These are phyloP conservation scores for Akanthomyces muscarius DNA, from an alignment of 2,329 filamentous ascomycete genomes.

Conservation along the genomic window DNA sequence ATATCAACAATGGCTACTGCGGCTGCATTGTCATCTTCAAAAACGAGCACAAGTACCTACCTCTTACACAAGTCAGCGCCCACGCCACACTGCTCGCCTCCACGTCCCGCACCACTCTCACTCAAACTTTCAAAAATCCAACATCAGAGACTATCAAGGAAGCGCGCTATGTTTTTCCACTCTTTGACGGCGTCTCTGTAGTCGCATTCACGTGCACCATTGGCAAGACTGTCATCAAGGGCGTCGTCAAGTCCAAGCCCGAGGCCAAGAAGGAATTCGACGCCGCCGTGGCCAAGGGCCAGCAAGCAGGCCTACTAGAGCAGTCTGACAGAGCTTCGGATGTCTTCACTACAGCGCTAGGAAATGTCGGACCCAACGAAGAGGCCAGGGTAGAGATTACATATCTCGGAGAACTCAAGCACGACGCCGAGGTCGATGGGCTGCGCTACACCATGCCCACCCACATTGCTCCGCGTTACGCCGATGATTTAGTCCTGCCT, in stretches of 20 bases:
- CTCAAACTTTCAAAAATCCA: conserved; percentile 60
- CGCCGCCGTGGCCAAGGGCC: conserved; percentile 52
- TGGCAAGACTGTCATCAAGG: conserved; percentile 55
- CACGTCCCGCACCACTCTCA: conserved; percentile 44
- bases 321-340: conserved; percentile 57
- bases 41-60: conserved; percentile 43
- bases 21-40: conserved; percentile 34
- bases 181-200: conserved; percentile 69
- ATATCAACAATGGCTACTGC: conserved; percentile 23
- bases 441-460: conserved; percentile 67
- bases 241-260: conserved; percentile 63
- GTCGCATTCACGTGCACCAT: conserved; percentile 64
- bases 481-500: conserved; percentile 25
- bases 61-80: conserved; percentile 53
- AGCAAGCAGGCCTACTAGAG: conserved; percentile 63
- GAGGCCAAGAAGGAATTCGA: conserved; percentile 58
- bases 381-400: conserved; percentile 57
- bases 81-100: conserved; percentile 59
- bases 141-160: conserved; percentile 32
- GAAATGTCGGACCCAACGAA: conserved; percentile 59
- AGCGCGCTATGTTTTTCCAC: conserved; percentile 63
- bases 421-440: conserved; percentile 64
- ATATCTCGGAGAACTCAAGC: conserved; percentile 68
- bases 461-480: conserved; percentile 63
- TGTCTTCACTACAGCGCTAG: conserved; percentile 64